A percentile compares a stretch with the other conserved stretches of the same genome.
These are phyloP conservation scores for Staphylotrichum longicolle DNA, from an alignment of 495 filamentous ascomycete species.

Conservation along the genomic window DNA sequence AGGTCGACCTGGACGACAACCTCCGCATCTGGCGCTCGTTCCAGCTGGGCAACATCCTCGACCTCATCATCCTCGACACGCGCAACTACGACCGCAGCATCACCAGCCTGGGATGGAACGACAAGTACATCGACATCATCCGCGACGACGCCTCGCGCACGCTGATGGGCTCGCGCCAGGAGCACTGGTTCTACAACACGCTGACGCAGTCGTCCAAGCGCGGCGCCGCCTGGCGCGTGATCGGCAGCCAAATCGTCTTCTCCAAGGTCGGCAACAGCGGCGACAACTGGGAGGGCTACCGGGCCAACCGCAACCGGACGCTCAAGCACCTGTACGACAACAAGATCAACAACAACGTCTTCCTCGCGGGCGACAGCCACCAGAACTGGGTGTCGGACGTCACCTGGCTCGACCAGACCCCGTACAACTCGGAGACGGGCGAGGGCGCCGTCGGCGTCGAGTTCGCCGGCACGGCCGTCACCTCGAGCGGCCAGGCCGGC, in stretches of 20 bases:
- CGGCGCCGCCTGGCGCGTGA: conserved; percentile 58
- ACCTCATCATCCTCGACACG: conserved; percentile 65
- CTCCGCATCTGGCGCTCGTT: conserved; percentile 65
- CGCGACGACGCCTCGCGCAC: conserved; percentile 56
- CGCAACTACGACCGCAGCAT: conserved; percentile 60
- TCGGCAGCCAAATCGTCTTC: conserved; percentile 64
- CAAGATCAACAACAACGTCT: conserved; percentile 59
- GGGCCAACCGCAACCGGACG: conserved; percentile 59
- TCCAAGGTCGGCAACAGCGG: conserved; percentile 54
- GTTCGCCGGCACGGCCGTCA: conserved; percentile 60
- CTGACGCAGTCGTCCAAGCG: conserved; percentile 51
- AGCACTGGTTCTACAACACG: conserved; percentile 62
- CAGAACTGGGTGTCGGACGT: conserved; percentile 62
- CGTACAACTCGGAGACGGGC: conserved; percentile 54
- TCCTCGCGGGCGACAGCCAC: conserved; percentile 61
- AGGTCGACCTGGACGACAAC: conserved; percentile 65
- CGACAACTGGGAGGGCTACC: conserved; percentile 50
- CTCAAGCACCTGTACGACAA: conserved; percentile 56
- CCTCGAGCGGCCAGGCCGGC: conserved; percentile 51
- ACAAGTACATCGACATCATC: conserved; percentile 54
- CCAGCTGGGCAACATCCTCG: conserved; percentile 58
- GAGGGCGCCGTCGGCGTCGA: conserved; percentile 59
- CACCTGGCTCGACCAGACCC: conserved; percentile 54
- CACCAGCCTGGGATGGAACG: conserved; percentile 52
- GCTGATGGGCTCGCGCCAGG: conserved; percentile 61